Evolutionary conservation across 805 yeast species (phyloP), one percentile per base, ranked within the genome.

Genomic region (Yamadazyma tumulicola): DNA sequence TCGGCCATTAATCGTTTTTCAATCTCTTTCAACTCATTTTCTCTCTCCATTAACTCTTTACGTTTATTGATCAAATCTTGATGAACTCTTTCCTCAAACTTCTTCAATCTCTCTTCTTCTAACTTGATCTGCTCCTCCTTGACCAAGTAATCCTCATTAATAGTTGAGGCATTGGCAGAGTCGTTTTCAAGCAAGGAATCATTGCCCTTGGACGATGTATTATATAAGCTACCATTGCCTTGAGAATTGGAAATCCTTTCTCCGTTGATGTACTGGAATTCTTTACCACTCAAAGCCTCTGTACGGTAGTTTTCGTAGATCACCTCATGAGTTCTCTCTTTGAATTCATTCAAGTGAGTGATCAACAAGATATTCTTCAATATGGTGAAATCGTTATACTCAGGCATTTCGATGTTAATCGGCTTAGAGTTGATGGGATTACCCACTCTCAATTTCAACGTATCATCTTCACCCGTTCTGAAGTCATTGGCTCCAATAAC

Each of bases 271-370:
- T 69, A 67, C 38, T 64, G 64, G 55, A 68, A 65, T 52, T 57
- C 66, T 41, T 77, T 81, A 19, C 84, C 81, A 19, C 86, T 78
- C 43, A 85, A 72, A 12, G 89, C 88, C 52, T 80, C 87, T 7
- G 96, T 85, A 72, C 97, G 81, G 62, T 88, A 88, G 54, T 79
- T 81, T 59, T 88, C 97, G 59, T 88, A 88, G 44, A 88, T 66
- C 26, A 80, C 74, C 55, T 87, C 95, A 56, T 85, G 94, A 6
- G 97, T 88, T 51, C 76, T 72, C 50, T 88, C 96, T 62, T 86
- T 86, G 59, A 88, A 77, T 54, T 88, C 96, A 55, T 81, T 81
- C 59, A 88, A 72, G 61, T 87, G 96, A 12, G 93, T 79, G 50
- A 85, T 82, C 51, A 88, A 73, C 40, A 88, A 65, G 4, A 88